phyloP scores from a whole-genome alignment of 768 basidiomycete genomes.

The Porphyrellus cyaneotinctus region DNA sequence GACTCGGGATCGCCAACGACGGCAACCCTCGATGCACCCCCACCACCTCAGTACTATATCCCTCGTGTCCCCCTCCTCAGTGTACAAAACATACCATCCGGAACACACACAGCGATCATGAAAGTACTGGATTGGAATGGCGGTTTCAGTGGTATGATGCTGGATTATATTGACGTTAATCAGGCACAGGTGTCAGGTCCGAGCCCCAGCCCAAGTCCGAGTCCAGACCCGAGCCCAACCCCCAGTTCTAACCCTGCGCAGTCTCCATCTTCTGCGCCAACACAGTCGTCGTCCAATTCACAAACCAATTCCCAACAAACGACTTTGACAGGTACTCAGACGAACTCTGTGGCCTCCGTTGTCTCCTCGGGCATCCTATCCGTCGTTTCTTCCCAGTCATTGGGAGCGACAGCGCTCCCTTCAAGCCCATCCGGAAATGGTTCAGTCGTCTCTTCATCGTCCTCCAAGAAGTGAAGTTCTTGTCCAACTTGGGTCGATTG shows the following conservation, averaged over 20 bases:
- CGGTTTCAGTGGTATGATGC: constrained; percentile 26
- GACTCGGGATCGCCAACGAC: constrained; percentile 22
- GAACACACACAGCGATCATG: constrained; percentile 22
- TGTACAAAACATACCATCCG: constrained; percentile 21
- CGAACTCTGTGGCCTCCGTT: background rate
- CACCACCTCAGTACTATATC: constrained; percentile 24
- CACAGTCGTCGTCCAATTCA: background rate
- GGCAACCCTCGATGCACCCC: constrained; percentile 20
- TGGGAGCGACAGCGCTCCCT: constrained; percentile 9
- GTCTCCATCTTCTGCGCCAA: constrained; percentile 4
- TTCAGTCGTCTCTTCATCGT: background rate
- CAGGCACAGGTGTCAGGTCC: constrained; percentile 15
- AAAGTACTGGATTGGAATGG: constrained; percentile 26
- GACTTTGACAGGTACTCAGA: constrained; percentile 1
- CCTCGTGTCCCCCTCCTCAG: constrained; percentile 18
- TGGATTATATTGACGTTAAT: constrained; percentile 27
- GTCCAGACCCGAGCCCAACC: background rate
- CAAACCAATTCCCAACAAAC: constrained; percentile 1
- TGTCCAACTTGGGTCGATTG: background rate
- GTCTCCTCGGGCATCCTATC: background rate
- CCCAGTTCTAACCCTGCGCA: constrained; percentile 4
- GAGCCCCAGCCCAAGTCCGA: background rate
- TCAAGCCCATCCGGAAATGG: constrained; percentile 8
- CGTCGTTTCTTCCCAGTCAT: constrained; percentile 1
- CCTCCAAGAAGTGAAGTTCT: constrained; percentile 13